Conservation (phyloP, 2,329 filamentous ascomycete species). For the Cryphonectria nitschkei region DNA sequence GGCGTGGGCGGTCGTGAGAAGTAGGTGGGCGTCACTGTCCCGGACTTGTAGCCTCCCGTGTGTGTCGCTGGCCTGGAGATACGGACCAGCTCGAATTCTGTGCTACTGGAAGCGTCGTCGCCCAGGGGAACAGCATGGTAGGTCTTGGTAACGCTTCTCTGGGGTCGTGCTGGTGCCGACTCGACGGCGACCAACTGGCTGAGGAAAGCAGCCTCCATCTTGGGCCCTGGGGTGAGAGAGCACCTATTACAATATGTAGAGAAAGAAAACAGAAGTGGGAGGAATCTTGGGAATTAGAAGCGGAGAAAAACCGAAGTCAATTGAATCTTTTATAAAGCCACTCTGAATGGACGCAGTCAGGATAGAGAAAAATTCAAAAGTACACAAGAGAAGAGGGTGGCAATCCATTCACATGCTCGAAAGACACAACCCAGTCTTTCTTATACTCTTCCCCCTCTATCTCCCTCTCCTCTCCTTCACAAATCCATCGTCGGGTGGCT, state of each 20-base stretch:
- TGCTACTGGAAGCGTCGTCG: constrained; percentile 25
- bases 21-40: not conserved
- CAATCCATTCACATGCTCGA: not conserved
- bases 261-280: too few relatives aligned
- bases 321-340: not conserved
- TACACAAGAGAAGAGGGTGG: not conserved
- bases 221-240: not conserved
- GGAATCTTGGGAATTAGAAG: too few relatives aligned
- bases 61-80: constrained; percentile 28
- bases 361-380: not conserved
- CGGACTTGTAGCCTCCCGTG: constrained; percentile 2
- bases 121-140: constrained; percentile 44
- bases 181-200: constrained; percentile 40
- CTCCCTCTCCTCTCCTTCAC: not conserved
- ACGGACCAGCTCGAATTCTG: constrained; percentile 37
- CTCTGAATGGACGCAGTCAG: not conserved
- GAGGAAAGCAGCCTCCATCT: constrained; percentile 42
- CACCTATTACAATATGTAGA: not conserved
- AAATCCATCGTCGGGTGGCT: not conserved
- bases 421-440: not conserved
- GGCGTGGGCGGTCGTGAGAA: constrained; percentile 14
- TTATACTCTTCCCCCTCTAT: not conserved
- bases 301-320: not conserved
- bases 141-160: constrained; percentile 44
- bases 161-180: constrained; percentile 34